A percentile compares a stretch with the other conserved stretches of the same genome.
Conservation (phyloP, 257 asterid genomes). For the Fraxinus anomala region DNA sequence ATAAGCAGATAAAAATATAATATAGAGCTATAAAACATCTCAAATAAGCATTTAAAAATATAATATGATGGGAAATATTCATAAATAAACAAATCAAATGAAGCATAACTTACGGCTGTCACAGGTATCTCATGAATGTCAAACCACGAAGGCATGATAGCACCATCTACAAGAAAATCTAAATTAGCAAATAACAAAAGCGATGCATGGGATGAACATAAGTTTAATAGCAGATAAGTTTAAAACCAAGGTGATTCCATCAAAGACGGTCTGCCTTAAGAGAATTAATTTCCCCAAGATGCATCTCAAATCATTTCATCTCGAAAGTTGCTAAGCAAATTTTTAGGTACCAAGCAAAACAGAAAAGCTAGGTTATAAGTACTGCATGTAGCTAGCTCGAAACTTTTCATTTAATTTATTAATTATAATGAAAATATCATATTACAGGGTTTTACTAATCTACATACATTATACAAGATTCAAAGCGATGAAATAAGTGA, state of each 20-base stretch:
- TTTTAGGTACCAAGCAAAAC: background rate
- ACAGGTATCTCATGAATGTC: slow-evolving; percentile 93
- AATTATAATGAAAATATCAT: background rate
- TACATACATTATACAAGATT: background rate
- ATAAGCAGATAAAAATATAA: background rate
- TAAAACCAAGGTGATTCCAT: slow-evolving; percentile 8
- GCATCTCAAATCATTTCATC: slow-evolving; percentile 13
- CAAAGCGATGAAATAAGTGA: background rate
- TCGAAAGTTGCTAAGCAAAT: background rate
- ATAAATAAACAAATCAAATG: slow-evolving; percentile 19
- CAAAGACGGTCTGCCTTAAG: slow-evolving; percentile 11
- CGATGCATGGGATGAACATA: background rate
- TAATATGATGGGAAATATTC: background rate
- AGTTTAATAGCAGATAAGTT: background rate
- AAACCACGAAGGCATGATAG: slow-evolving; percentile 98
- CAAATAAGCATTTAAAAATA: background rate
- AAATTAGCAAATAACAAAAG: slow-evolving; percentile 20
- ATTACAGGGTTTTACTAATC: background rate
- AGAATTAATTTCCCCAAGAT: slow-evolving; percentile 2
- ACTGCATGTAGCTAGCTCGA: background rate
- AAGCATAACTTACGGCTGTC: slow-evolving; percentile 68
- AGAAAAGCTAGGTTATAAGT: background rate
- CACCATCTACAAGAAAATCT: slow-evolving; percentile 63
- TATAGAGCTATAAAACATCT: no score
- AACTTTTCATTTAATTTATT: background rate